A percentile compares a stretch with the other conserved stretches of the same genome.
Conservation (phyloP, 1,284 basidiomycete species). For the Apiotrichum sp. region DNA sequence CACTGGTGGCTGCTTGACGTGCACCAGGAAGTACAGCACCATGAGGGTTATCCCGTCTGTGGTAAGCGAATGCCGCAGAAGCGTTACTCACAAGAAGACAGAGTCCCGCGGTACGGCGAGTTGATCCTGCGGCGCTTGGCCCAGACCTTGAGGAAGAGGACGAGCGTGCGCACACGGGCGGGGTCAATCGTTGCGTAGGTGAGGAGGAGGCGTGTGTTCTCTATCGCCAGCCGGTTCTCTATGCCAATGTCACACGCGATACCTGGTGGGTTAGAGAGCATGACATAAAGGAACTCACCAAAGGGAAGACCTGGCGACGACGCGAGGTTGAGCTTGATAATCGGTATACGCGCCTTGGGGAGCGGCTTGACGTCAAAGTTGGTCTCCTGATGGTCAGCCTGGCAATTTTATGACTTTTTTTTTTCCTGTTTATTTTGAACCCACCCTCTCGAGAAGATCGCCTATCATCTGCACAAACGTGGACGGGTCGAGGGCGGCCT, state of each 20-base stretch:
- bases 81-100: slow-evolving; percentile 64
- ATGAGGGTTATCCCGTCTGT: slow-evolving; percentile 87
- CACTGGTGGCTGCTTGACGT: slow-evolving; percentile 92
- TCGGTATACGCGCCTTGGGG: slow-evolving; percentile 95
- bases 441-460: slow-evolving; percentile 81
- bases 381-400: slow-evolving; percentile 60
- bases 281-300: slow-evolving; percentile 46
- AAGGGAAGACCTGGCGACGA: slow-evolving; percentile 82
- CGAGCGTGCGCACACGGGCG: slow-evolving; percentile 83
- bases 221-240: slow-evolving; percentile 90
- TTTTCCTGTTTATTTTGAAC: slow-evolving; percentile 44
- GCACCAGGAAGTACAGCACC: slow-evolving; percentile 93
- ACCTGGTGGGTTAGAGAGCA: slow-evolving; percentile 27
- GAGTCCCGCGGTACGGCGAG: slow-evolving; percentile 91
- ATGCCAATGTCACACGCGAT: slow-evolving; percentile 97
- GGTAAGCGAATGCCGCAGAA: background rate
- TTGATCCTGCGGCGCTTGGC: slow-evolving; percentile 97
- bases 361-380: slow-evolving; percentile 91
- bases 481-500: slow-evolving; percentile 61
- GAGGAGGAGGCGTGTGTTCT: slow-evolving; percentile 92
- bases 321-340: slow-evolving; percentile 91
- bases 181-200: slow-evolving; percentile 98
- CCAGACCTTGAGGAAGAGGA: slow-evolving; percentile 98
- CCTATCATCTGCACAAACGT: slow-evolving; percentile 93
- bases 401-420: no score